Conservation (phyloP, 768 basidiomycete genomes). For the Lenzites betulinus region DNA sequence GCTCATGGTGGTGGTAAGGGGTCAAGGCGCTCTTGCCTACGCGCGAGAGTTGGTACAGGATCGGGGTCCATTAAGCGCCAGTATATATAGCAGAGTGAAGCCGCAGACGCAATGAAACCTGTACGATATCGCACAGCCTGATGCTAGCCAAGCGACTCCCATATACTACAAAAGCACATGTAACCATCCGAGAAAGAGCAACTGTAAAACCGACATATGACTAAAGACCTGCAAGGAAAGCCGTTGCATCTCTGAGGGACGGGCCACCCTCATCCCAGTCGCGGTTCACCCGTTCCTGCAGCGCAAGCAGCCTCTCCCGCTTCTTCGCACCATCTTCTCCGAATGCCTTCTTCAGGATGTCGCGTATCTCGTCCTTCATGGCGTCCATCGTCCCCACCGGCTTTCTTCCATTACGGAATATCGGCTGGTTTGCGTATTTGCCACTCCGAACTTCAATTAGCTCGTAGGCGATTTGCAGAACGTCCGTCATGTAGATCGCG, state of each 20-base stretch:
- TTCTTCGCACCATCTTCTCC: conserved; percentile 29
- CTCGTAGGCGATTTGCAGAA: conserved; percentile 29
- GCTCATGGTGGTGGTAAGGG: too few species aligned
- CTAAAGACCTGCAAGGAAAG: conserved; percentile 4
- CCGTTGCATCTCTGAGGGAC: background rate
- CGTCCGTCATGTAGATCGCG: conserved; percentile 21
- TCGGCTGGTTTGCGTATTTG: conserved; percentile 12
- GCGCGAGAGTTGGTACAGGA: too few species aligned
- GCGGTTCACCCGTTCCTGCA: conserved; percentile 1
- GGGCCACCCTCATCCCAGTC: conserved; percentile 17
- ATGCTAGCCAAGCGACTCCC: too few species aligned
- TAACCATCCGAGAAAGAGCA: too few species aligned
- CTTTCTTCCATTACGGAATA: conserved; percentile 20
- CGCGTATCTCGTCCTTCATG: conserved; percentile 18
- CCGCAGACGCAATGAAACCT: too few species aligned
- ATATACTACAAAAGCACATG: too few species aligned
- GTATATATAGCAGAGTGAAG: too few species aligned
- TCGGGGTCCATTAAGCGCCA: too few species aligned
- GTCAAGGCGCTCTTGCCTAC: too few species aligned
- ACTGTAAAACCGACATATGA: too few species aligned
- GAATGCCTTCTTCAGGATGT: conserved; percentile 24
- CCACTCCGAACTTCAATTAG: conserved; percentile 30
- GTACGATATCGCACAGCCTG: too few species aligned
- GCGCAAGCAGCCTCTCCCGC: conserved; percentile 21
- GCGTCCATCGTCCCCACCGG: conserved; percentile 28